These are phyloP conservation scores for Tuber magnatum DNA, from an alignment of 495 filamentous ascomycete genomes.

Conservation along the genomic window DNA sequence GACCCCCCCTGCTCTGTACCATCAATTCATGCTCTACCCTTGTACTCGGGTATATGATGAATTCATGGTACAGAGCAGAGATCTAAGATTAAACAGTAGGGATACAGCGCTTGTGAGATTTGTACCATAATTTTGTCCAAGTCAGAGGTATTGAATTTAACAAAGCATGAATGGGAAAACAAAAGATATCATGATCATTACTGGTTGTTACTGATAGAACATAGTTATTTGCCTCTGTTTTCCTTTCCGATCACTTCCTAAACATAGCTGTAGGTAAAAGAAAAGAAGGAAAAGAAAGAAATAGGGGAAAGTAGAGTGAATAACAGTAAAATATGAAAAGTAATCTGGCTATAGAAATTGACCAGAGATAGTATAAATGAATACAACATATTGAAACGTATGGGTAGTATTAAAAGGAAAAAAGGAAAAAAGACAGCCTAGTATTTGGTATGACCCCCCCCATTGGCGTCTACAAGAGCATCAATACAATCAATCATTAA, in stretches of 20 bases:
- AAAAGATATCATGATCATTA: not conserved
- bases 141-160: not conserved
- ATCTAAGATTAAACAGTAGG: not conserved
- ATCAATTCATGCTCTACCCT: no score
- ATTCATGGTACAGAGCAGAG: not conserved
- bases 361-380: no score
- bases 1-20: no score
- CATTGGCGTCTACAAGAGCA: not conserved
- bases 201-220: not conserved
- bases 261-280: no score
- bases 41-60: not conserved
- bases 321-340: not conserved
- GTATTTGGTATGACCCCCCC: not conserved
- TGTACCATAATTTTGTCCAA: no score
- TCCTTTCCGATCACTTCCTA: not conserved
- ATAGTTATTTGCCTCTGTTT: not conserved
- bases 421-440: not conserved
- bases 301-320: not conserved
- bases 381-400: no score
- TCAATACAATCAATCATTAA: not conserved
- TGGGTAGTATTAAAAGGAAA: not conserved
- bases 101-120: not conserved
- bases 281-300: no score
- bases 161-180: not conserved
- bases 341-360: no score